Evolutionary conservation across 345 rosid genomes (phyloP), one percentile per base, ranked within the genome.

Genomic region (Hibiscus syriacus): DNA sequence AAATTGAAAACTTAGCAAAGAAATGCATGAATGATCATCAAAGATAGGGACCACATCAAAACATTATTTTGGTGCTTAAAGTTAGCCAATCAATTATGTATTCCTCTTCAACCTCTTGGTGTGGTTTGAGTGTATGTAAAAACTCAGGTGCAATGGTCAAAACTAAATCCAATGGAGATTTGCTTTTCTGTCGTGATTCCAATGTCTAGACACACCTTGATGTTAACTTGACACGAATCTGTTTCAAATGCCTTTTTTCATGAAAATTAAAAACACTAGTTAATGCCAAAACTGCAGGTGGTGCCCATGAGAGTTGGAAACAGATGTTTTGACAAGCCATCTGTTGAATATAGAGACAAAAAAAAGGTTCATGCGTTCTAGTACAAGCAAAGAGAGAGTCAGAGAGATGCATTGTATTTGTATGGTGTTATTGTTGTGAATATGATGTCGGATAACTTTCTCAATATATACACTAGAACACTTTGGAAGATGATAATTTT

Each of bases 141-240:
- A 50, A 20, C 14, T 20, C 4, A 2, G 56, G 5, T 71, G 36
- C 66, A 3, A 39, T 72, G 63, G 54, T 78, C 0, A 48, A 74
- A 76, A 23, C 80, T 70, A 49, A 72, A 73, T 49, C 67, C 41
- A 5, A 76, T 73, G 62, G 85, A 79, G 80, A 83, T 55, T 55
- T 55, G 59, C 30, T n/a, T 45, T 43, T 45, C 50, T 45, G 50
- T 45, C 50, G 4, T 14, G 50, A 45, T 2, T 14, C 50, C 17
- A 14, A 53, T 53, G 14, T 53, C 14, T 22, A 23, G 56, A 45
- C 16, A 12, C 34, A 22, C 1, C 56, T 22, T 25, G 30, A 25
- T 54, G 58, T 39, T 54, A 20, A n/a, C n/a, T 9, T 23, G 6
- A 23, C n/a, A 8, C 11, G 6, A 23, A 54, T 54, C 7, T 10